Percentiles rank a stretch among this genome's conserved stretches.
Evolutionary conservation across 495 filamentous ascomycete species (phyloP).

Genomic region (Aspergillus conjunctus): DNA sequence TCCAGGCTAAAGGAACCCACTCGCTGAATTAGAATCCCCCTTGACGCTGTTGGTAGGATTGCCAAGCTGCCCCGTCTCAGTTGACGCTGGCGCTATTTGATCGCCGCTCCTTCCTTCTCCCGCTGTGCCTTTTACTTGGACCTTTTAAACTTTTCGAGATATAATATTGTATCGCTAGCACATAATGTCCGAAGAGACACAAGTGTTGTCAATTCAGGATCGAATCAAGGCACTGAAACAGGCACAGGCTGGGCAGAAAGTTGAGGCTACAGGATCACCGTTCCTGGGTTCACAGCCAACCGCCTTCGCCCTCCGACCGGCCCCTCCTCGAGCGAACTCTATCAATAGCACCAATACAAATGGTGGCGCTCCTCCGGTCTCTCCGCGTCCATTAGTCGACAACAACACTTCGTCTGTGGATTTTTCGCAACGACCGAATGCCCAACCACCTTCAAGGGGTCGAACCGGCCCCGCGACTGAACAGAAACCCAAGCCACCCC

Average conservation of each 20-base stretch:
- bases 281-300: slow-evolving; percentile 28
- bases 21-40: background rate
- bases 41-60: background rate
- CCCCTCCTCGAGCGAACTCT: slow-evolving; percentile 45
- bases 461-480: slow-evolving; percentile 27
- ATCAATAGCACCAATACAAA: slow-evolving; percentile 35
- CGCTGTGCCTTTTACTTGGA: background rate
- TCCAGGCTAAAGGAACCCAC: background rate
- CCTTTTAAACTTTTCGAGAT: background rate
- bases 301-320: slow-evolving; percentile 39
- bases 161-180: background rate
- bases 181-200: slow-evolving; percentile 42
- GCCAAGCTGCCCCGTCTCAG: slow-evolving; percentile 1
- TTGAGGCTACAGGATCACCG: slow-evolving; percentile 28
- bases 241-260: slow-evolving; percentile 52
- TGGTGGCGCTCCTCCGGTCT: slow-evolving; percentile 35
- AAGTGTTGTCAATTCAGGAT: slow-evolving; percentile 55
- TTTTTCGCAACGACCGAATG: slow-evolving; percentile 25
- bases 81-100: background rate
- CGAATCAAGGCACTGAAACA: slow-evolving; percentile 63
- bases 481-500: slow-evolving; percentile 46
- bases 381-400: slow-evolving; percentile 19
- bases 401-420: slow-evolving; percentile 25
- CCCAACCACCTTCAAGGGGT: slow-evolving; percentile 23
- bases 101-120: background rate